Evolutionary conservation across 371 early-diverging fungal genomes (phyloP), one percentile per base, ranked within the genome.

Genomic region (Chytridium lagenaria): DNA sequence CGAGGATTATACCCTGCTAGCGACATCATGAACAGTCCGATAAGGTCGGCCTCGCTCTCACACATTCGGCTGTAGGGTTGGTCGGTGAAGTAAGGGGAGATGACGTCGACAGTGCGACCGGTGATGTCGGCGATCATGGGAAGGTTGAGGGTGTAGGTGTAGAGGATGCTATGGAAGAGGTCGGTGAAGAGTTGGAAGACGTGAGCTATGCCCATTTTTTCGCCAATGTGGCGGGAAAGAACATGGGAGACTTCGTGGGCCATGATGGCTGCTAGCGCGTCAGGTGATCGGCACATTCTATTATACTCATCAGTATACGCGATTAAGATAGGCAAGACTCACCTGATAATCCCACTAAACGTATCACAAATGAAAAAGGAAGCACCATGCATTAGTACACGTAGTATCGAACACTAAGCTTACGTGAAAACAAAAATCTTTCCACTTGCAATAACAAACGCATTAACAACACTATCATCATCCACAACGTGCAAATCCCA

Each of bases 341-440:
- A 10, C 67, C 19, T 66, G 30, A 57, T 10, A n/a, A 33, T 65
- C 33, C 70, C 69, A 34, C 59, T 55, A 50, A n/a, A n/a, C n/a
- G n/a, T n/a, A n/a, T n/a, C n/a, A n/a, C n/a, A n/a, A n/a, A n/a
- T 37, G 50, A 70, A 61, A 30, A 34, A 36, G 36, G 61, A 26
- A 55, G 7, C 10, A 19, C 7, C 7, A 55, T 55, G 10, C 22
- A 55, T 55, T 19, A 55, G 57, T 26, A 26, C 7, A 26, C 10
- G 23, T 61, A 16, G 34, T 7, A 31, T 61, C 61, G 37, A 33
- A 16, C 34, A 5, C 26, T 10, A 28, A 10, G 61, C 87, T 1
- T 94, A 93, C 36, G 93, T 92, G 76, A 94, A 94, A 10, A 94
- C 94, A 86, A 94, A 95, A 0, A 96, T 92, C 77, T 94, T 94